Evolutionary conservation across 2,329 filamentous ascomycete species (phyloP).

Genomic region (Fusarium mangiferae): DNA sequence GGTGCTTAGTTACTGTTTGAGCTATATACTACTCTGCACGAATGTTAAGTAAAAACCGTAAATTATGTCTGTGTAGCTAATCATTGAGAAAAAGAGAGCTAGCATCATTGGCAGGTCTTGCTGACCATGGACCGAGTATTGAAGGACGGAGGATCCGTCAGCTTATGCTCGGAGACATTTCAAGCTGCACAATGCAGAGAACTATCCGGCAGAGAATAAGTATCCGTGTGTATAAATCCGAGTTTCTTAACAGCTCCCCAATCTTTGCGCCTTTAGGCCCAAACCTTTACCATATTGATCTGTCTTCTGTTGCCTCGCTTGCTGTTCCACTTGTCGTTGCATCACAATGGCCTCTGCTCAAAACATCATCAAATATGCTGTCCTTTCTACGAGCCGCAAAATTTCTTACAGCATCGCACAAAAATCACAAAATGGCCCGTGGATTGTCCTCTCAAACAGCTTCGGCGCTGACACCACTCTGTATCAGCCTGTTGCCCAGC

Average conservation of each 20-base stretch:
- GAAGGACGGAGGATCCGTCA: not conserved
- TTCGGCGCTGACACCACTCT: slow-evolving; percentile 1
- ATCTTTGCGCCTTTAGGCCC: not conserved
- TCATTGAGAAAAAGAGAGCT: too few species aligned
- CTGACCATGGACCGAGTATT: not conserved
- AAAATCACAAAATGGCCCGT: not conserved
- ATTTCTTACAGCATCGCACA: not conserved
- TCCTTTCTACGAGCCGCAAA: not conserved
- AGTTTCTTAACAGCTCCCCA: too few species aligned
- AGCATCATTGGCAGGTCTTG: not conserved
- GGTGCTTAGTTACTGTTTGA: not conserved
- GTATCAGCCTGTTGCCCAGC: not conserved
- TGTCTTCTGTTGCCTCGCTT: not conserved
- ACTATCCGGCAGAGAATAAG: not conserved
- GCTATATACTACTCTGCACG: accelerated
- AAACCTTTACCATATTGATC: not conserved
- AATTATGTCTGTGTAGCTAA: accelerated
- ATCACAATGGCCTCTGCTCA: not conserved
- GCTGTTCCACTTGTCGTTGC: too few species aligned
- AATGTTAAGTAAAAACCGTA: accelerated
- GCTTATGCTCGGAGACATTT: not conserved
- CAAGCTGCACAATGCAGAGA: not conserved
- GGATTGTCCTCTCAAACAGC: not conserved
- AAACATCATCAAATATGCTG: not conserved
- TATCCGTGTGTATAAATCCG: not conserved